These are phyloP conservation scores for Mucor mucedo DNA, from an alignment of 371 early-diverging fungal genomes.

Conservation along the genomic window DNA sequence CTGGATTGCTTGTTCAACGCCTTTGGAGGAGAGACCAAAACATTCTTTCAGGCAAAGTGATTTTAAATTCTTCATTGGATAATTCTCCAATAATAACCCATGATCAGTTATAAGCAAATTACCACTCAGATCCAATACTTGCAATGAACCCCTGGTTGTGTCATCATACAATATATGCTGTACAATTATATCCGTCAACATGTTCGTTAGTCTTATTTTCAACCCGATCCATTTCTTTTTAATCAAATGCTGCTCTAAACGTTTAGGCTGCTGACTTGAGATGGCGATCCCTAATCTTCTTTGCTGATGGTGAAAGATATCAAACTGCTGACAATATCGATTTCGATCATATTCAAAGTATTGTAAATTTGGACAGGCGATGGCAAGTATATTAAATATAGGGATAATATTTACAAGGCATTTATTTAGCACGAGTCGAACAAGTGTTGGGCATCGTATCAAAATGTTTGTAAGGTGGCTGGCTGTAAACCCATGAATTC, in stretches of 20 bases:
- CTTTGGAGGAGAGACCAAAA: constrained; percentile 9
- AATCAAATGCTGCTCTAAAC: neutral
- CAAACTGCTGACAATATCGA: constrained; percentile 6
- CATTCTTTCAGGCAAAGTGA: constrained; percentile 19
- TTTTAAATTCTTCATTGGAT: neutral
- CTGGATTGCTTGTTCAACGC: neutral
- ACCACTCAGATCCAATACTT: constrained; percentile 14
- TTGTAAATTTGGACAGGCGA: constrained; percentile 8
- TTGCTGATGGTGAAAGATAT: neutral
- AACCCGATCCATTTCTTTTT: neutral
- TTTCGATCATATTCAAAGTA: constrained; percentile 23
- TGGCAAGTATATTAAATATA: constrained; percentile 21
- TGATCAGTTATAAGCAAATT: constrained; percentile 8
- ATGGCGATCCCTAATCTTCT: neutral
- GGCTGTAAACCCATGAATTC: constrained; percentile 33
- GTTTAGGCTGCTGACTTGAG: neutral
- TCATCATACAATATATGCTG: constrained; percentile 1
- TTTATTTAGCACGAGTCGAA: constrained; percentile 12
- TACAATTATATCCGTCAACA: constrained; percentile 3
- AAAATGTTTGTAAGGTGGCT: constrained; percentile 22
- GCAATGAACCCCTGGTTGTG: neutral
- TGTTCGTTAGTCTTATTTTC: constrained; percentile 3
- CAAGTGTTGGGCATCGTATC: constrained; percentile 21
- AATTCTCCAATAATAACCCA: neutral
- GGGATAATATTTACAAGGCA: constrained; percentile 31